These are phyloP conservation scores for Osmanthus fragrans DNA, from an alignment of 257 asterid species.

Conservation along the genomic window DNA sequence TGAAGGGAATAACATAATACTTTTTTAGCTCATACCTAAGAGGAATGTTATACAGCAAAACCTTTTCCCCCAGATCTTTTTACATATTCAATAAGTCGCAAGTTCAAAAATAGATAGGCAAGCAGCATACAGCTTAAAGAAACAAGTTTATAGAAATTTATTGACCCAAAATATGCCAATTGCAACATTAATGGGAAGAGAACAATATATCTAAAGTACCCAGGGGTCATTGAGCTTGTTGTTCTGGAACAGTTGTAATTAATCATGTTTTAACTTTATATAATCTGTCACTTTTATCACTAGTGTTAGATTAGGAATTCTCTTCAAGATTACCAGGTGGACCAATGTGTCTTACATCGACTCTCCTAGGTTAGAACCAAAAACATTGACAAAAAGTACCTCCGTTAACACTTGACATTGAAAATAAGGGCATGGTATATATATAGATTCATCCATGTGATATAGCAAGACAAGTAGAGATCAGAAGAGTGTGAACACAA, in stretches of 20 bases:
- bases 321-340: background rate
- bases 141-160: background rate
- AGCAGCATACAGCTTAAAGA: slow-evolving; percentile 1
- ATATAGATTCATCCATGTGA: background rate
- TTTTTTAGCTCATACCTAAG: background rate
- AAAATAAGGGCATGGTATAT: background rate
- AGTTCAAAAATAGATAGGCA: slow-evolving; percentile 8
- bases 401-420: background rate
- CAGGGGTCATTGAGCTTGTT: background rate
- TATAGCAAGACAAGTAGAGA: slow-evolving; percentile 5
- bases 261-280: background rate
- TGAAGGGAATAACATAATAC: background rate
- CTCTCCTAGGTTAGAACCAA: background rate
- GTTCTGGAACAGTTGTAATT: background rate
- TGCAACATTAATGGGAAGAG: slow-evolving; percentile 7
- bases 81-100: background rate
- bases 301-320: background rate
- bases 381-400: background rate
- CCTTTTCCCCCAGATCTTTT: background rate
- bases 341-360: background rate
- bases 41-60: background rate
- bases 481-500: too few species aligned
- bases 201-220: background rate
- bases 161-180: background rate
- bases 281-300: background rate